Evolutionary conservation across 805 yeast species (phyloP).

Genomic region (Teunomyces kruisii): DNA sequence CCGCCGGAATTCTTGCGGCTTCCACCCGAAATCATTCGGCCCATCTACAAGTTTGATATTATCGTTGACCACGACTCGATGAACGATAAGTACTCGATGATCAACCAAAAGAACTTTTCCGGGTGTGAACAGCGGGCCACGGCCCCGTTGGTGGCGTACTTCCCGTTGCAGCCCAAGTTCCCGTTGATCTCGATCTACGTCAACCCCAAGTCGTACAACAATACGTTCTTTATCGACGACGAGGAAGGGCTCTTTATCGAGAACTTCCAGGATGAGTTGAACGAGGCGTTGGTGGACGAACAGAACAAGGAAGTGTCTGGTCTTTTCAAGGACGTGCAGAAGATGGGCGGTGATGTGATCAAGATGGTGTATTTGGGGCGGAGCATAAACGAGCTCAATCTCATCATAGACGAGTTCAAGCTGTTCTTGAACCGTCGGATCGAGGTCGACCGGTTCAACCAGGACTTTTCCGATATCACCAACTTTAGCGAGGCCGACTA

Average conservation of each 20-base stretch:
- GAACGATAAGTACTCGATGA: constrained; percentile 28
- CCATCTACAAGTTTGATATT: constrained; percentile 47
- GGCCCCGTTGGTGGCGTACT: constrained; percentile 5
- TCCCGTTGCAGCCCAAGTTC: constrained; percentile 24
- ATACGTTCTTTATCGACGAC: constrained; percentile 29
- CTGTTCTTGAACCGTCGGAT: constrained; percentile 32
- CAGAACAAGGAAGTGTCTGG: neutral
- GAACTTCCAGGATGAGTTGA: constrained; percentile 3
- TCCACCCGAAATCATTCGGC: constrained; percentile 47
- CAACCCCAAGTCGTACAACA: constrained; percentile 26
- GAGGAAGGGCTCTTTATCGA: constrained; percentile 23
- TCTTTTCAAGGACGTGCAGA: neutral
- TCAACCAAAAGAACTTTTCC: constrained; percentile 10
- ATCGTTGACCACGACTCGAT: constrained; percentile 42
- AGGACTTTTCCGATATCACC: constrained; percentile 7
- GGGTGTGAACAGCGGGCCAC: neutral
- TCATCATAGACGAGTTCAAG: constrained; percentile 47
- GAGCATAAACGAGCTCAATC: constrained; percentile 53
- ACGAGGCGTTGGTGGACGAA: neutral
- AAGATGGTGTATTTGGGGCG: constrained; percentile 41
- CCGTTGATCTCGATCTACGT: constrained; percentile 33
- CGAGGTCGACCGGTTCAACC: constrained; percentile 26
- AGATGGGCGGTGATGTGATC: constrained; percentile 5
- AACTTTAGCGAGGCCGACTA: constrained; percentile 31
- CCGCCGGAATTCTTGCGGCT: constrained; percentile 35